These are phyloP conservation scores for Yamadazyma spencermartinsiae DNA, from an alignment of 1,139 yeast species.

Conservation along the genomic window DNA sequence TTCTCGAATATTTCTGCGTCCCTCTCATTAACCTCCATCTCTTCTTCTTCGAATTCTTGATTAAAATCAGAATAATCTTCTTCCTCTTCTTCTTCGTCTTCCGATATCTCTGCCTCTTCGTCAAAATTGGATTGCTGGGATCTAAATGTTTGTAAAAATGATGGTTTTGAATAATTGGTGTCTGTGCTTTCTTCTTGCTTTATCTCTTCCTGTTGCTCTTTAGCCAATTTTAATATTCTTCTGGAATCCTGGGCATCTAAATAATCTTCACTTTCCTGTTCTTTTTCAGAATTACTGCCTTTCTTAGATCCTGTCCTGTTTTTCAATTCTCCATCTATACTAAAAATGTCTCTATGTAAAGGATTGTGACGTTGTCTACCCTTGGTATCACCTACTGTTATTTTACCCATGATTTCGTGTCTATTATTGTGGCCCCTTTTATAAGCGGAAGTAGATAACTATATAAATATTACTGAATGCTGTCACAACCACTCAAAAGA, in stretches of 20 bases:
- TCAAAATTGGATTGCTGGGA: slow-evolving; percentile 38
- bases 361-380: slow-evolving; percentile 72
- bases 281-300: slow-evolving; percentile 18
- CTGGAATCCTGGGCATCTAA: slow-evolving; percentile 83
- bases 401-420: slow-evolving; percentile 57
- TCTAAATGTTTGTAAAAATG: slow-evolving; percentile 27
- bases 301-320: slow-evolving; percentile 26
- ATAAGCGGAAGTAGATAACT: too few species aligned
- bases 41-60: slow-evolving; percentile 50
- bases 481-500: too few species aligned
- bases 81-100: slow-evolving; percentile 35
- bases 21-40: slow-evolving; percentile 63
- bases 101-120: slow-evolving; percentile 23
- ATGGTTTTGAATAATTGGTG: slow-evolving; percentile 13
- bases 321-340: slow-evolving; percentile 71
- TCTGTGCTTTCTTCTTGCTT: slow-evolving; percentile 55
- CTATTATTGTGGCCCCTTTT: too few species aligned
- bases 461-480: too few species aligned
- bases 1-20: slow-evolving; percentile 72
- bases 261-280: slow-evolving; percentile 55
- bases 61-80: slow-evolving; percentile 50
- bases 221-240: slow-evolving; percentile 84
- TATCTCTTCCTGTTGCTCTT: slow-evolving; percentile 88
- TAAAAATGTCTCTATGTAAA: slow-evolving; percentile 69
- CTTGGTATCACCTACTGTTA: slow-evolving; percentile 49